Evolutionary conservation across 768 basidiomycete species (phyloP).

Genomic region (Leccinellum albellum): DNA sequence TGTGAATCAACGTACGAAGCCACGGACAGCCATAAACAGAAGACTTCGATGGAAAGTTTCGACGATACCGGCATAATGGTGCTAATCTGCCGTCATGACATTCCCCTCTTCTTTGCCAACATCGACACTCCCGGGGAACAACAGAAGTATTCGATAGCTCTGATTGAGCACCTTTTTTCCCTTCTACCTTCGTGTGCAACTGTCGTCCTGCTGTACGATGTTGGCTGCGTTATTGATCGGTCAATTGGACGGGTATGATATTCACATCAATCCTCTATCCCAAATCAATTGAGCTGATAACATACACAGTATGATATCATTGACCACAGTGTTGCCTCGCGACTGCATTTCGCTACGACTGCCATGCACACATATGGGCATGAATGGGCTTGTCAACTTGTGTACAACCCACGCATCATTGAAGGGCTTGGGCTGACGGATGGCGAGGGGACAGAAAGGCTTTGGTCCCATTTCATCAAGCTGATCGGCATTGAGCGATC

Average conservation of each 20-base stretch:
- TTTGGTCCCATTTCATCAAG: slow-evolving; percentile 8
- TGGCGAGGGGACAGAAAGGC: slow-evolving; percentile 7
- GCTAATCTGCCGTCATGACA: slow-evolving; percentile 37
- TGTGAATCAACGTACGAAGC: slow-evolving; percentile 34
- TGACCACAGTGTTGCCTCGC: not conserved
- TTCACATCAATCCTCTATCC: not conserved
- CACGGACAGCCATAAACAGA: slow-evolving; percentile 30
- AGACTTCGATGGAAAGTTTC: slow-evolving; percentile 21
- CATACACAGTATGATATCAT: not conserved
- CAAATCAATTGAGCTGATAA: not conserved
- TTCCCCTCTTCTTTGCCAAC: slow-evolving; percentile 38
- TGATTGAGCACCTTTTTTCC: slow-evolving; percentile 28
- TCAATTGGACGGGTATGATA: not conserved
- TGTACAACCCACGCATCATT: not conserved
- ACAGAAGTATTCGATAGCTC: slow-evolving; percentile 35
- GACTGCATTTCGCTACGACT: not conserved
- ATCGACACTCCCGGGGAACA: not conserved
- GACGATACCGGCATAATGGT: slow-evolving; percentile 37
- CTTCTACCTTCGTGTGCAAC: slow-evolving; percentile 24
- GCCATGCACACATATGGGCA: not conserved
- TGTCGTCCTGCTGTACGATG: not conserved
- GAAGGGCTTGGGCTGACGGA: slow-evolving; percentile 25
- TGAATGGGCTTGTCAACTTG: too few relatives aligned
- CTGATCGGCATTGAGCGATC: slow-evolving; percentile 33
- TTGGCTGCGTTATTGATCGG: not conserved